Base-by-base conservation (phyloP, 768 basidiomycete species). In the Pleurotus pulmonarius region DNA sequence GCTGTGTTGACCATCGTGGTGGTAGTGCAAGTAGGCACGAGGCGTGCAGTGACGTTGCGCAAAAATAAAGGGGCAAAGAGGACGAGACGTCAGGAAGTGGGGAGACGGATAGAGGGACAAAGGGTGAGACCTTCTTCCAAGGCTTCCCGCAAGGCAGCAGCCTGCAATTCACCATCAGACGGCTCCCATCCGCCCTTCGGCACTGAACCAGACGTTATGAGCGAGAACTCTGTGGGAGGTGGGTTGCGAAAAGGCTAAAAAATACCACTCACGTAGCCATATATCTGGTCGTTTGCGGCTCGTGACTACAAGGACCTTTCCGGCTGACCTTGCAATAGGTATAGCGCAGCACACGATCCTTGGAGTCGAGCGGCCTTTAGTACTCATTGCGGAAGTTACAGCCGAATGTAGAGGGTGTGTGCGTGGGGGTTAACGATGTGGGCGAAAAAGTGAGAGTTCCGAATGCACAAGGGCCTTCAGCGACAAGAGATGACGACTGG, bases 71-170 rank as follows among this genome's bases (percentile, higher is more conserved):
- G 65, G 67, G 66, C 6, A 44, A 44, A 67, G 72, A 69, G 68
- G 74, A 75, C 74, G 67, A 74, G 73, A 73, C 37, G 83, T 87
- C 79, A 87, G 84, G 85, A 83, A 80, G 73, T 75, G 81, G 80
- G 77, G 79, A 77, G 81, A 87, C 82, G 80, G 76, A 81, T 72
- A 85, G 77, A 85, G 79, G 85, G 81, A 81, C 77, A 84, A 87
- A 83, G 77, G 84, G 83, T 85, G 85, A 85, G 89, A 94, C 92
- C 92, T 93, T 94, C 92, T 90, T 94, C 92, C 72, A 88, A 79
- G 75, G 92, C 92, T 85, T 94, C 92, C 72, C 92, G 83, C 66
- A 84, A 88, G 75, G 92, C 92, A 69, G 92, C 92, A 75, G 84
- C 86, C 79, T 92, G 90, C 66, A 93, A 76, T 71, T 77, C 79